phyloP scores from a whole-genome alignment of 768 basidiomycete genomes.

The Pleurotus djamor region DNA sequence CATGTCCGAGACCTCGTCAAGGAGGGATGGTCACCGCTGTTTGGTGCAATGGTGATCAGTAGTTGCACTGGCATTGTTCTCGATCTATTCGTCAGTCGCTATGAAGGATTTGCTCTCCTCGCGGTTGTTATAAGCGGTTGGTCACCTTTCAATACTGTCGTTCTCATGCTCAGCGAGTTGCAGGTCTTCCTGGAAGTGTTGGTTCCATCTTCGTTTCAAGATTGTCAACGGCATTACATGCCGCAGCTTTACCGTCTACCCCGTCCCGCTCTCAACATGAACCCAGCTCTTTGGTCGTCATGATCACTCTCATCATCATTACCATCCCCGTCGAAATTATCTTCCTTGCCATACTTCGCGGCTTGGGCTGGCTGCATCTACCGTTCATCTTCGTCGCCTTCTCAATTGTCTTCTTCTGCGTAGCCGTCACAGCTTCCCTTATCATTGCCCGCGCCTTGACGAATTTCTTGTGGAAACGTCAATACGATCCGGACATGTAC shows the following conservation, averaged over 20 bases:
- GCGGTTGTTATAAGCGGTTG: constrained; percentile 85
- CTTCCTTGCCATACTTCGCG: constrained; percentile 65
- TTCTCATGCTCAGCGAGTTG: not conserved
- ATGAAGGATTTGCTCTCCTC: constrained; percentile 85
- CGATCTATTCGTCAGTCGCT: constrained; percentile 84
- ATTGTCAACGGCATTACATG: constrained; percentile 85
- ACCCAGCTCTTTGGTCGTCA: constrained; percentile 51
- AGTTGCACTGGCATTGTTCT: constrained; percentile 90
- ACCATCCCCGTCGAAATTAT: constrained; percentile 79
- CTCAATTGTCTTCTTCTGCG: constrained; percentile 69
- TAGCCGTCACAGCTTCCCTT: constrained; percentile 69
- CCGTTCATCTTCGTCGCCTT: constrained; percentile 67
- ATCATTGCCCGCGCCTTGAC: constrained; percentile 65
- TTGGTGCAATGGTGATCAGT: constrained; percentile 87
- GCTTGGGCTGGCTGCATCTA: constrained; percentile 77
- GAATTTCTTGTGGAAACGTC: constrained; percentile 71
- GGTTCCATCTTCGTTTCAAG: constrained; percentile 92
- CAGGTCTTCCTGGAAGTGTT: constrained; percentile 84
- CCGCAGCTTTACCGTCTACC: constrained; percentile 37
- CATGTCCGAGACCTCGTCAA: constrained; percentile 70
- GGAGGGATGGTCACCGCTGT: constrained; percentile 88
- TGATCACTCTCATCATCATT: constrained; percentile 67
- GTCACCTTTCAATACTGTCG: constrained; percentile 15
- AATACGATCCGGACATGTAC: constrained; percentile 88
- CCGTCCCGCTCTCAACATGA: constrained; percentile 16